Evolutionary conservation across 1,139 yeast species (phyloP), one percentile per base, ranked within the genome.

Genomic region (Pichia sp.): DNA sequence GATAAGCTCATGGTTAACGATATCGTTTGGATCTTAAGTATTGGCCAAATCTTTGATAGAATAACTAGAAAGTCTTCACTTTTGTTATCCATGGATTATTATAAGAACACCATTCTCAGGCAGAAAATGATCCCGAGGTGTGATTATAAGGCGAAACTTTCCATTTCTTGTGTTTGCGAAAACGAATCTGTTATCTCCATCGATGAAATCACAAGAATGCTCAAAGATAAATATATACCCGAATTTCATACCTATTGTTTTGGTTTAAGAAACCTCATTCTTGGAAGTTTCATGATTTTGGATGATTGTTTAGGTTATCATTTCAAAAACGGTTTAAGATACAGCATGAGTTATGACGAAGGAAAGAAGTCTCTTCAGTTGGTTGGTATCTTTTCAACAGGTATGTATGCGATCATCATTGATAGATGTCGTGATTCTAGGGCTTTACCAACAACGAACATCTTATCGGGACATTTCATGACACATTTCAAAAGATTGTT

Each of bases 321-420:
- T 43, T 50, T 50, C 18, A 50, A 50, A 28, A 40, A 31, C 31
- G 51, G 51, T 6, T 34, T 45, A n/a, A 39, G 42, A 33, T 36
- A 38, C 10, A 50, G 45, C 24, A 24, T 50, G 12, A 32, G 28
- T 9, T 17, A 17, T 15, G 43, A 33, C 19, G 50, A 48, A 20
- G 45, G 53, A 19, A 28, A 44, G 7, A 39, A 38, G 8, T 40
- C 44, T 22, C 42, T 51, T 27, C 39, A 42, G n/a, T 47, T 44
- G n/a, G 40, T 51, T 31, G 53, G 53, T 4, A 51, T 46, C 2
- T 51, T 51, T 35, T 42, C 45, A 19, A 46, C 53, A 2, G 54
- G 54, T 4, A 17, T 51, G n/a, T 51, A 38, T 40, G 46, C 53
- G n/a, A 28, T 51, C 20, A 35, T 44, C 2, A 51, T 49, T 51